Conservation (phyloP, 306 rosid species). For the Quercus aquifolioides region DNA sequence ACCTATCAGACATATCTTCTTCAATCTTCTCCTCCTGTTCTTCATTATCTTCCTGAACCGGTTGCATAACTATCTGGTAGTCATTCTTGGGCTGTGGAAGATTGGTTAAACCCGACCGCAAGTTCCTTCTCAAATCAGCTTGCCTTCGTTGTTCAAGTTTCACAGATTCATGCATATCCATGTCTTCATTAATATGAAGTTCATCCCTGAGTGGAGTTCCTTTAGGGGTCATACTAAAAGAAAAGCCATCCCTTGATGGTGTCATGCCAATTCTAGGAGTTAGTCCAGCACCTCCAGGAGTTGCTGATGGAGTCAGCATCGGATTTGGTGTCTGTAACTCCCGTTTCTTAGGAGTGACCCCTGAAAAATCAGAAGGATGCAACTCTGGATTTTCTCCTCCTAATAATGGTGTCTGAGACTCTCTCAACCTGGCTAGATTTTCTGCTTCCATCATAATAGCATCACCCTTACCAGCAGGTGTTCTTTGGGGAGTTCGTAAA, state of each 20-base stretch:
- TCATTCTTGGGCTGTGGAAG: constrained; percentile 86
- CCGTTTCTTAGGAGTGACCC: constrained; percentile 86
- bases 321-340: constrained; percentile 85
- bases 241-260: constrained; percentile 79
- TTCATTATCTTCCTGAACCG: constrained; percentile 72
- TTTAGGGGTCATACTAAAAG: constrained; percentile 78
- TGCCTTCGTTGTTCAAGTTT: constrained; percentile 74
- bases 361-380: constrained; percentile 95
- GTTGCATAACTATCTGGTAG: constrained; percentile 86
- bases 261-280: constrained; percentile 86
- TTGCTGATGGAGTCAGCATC: constrained; percentile 83
- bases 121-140: constrained; percentile 67
- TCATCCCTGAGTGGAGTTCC: constrained; percentile 92
- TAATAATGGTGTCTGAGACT: constrained; percentile 90
- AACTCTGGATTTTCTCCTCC: constrained; percentile 96
- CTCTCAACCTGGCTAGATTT: constrained; percentile 90
- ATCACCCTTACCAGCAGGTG: constrained; percentile 91
- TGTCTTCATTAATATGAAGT: constrained; percentile 76
- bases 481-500: constrained; percentile 85
- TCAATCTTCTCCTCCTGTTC: constrained; percentile 77
- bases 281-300: constrained; percentile 77
- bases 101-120: constrained; percentile 64
- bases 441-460: constrained; percentile 97
- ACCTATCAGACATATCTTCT: constrained; percentile 93
- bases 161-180: constrained; percentile 62